Percentiles rank a stretch among this genome's conserved stretches.
phyloP scores from a whole-genome alignment of 257 asterid genomes.

The Linderniella brevidens region DNA sequence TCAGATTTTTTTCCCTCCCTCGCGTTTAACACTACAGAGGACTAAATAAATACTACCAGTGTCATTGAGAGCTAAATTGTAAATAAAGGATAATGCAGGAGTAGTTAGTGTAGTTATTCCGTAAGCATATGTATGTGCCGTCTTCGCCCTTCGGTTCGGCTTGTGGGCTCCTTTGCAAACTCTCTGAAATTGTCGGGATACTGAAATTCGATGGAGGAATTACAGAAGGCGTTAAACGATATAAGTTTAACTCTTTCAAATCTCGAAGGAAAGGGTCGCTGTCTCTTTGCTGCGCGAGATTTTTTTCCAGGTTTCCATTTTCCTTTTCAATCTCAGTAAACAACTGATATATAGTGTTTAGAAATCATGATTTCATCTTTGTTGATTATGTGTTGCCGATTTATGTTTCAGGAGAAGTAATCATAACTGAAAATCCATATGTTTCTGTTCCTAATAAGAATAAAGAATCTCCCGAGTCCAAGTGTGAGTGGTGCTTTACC shows the following conservation, averaged over 20 bases:
- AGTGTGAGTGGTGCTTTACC: constrained; percentile 79
- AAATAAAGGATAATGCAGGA: no score
- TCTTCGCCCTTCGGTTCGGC: no score
- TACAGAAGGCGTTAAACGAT: constrained; percentile 22
- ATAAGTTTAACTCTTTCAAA: constrained; percentile 24
- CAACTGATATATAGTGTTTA: neutral
- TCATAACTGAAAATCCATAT: constrained; percentile 58
- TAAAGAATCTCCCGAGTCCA: constrained; percentile 31
- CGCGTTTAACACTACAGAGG: no score
- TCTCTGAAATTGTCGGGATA: no score
- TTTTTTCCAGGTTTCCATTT: constrained; percentile 53
- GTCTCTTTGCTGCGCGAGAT: constrained; percentile 52
- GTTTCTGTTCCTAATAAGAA: constrained; percentile 61
- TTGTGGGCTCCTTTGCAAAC: no score
- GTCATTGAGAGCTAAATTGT: no score
- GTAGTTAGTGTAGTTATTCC: no score
- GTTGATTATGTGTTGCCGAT: constrained; percentile 1
- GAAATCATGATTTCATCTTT: neutral
- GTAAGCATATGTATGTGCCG: no score
- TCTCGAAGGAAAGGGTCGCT: constrained; percentile 68
- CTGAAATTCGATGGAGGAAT: constrained; percentile 34
- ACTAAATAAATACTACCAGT: no score
- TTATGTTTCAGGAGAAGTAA: constrained; percentile 53
- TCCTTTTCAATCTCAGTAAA: neutral
- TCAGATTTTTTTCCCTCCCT: no score